phyloP scores from a whole-genome alignment of 495 filamentous ascomycete genomes.

The Penicillium pancosmium region DNA sequence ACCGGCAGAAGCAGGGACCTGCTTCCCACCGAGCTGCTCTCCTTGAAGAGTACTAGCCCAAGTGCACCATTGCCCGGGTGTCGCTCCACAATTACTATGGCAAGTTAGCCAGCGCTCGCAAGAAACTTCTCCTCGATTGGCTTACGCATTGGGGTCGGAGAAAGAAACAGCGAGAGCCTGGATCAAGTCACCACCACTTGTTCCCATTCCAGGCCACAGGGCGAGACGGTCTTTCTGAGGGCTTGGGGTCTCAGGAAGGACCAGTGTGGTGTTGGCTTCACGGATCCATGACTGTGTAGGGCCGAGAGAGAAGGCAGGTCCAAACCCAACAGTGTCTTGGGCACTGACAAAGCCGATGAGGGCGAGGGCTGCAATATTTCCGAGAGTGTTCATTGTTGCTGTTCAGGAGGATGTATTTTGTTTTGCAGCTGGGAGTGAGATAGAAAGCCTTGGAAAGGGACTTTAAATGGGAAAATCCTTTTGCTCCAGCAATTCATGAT shows the following conservation, averaged over 20 bases:
- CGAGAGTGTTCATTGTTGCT: not conserved
- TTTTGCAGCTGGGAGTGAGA: no score
- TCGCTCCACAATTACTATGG: constrained; percentile 36
- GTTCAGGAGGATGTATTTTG: not conserved
- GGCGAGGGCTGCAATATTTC: not conserved
- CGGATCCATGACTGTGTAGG: constrained; percentile 38
- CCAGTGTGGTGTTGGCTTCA: constrained; percentile 37
- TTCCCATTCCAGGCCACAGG: constrained; percentile 44
- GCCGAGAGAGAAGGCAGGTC: constrained; percentile 38
- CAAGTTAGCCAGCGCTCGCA: not conserved
- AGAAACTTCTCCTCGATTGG: not conserved
- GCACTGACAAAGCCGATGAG: constrained; percentile 1
- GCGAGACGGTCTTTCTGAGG: constrained; percentile 35
- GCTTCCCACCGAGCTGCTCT: constrained; percentile 22
- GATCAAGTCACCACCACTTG: constrained; percentile 40
- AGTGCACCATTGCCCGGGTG: constrained; percentile 36
- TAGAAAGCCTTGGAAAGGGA: not conserved
- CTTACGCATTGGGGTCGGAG: constrained; percentile 26
- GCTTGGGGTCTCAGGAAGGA: constrained; percentile 32
- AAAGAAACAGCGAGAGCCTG: constrained; percentile 42
- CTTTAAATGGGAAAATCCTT: not conserved
- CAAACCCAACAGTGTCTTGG: constrained; percentile 29
- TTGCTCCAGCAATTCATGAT: not conserved
- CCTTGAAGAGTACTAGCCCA: constrained; percentile 39
- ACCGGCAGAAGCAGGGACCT: constrained; percentile 26